Conservation (phyloP, 2,329 filamentous ascomycete species). For the Aspergillus fischeri region DNA sequence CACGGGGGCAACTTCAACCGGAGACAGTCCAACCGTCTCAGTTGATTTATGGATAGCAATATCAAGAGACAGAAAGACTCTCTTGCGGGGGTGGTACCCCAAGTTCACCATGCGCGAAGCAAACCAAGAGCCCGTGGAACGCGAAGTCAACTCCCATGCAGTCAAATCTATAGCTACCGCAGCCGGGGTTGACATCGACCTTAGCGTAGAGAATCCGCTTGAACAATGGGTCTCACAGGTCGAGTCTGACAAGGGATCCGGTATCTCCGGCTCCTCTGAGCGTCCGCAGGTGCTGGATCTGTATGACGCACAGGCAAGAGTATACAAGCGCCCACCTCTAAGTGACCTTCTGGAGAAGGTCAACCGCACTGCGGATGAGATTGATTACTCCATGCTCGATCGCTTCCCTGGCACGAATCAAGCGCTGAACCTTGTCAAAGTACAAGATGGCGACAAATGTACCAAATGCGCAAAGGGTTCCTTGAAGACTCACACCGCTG, state of each 20-base stretch:
- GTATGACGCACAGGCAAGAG: slow-evolving; percentile 39
- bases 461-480: slow-evolving; percentile 62
- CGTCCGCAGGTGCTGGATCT: slow-evolving; percentile 34
- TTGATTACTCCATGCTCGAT: slow-evolving; percentile 34
- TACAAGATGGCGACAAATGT: slow-evolving; percentile 66
- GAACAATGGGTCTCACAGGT: slow-evolving; percentile 50
- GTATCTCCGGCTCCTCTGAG: slow-evolving; percentile 19
- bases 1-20: slow-evolving; percentile 15
- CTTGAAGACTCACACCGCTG: slow-evolving; percentile 65
- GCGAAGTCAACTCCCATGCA: slow-evolving; percentile 55
- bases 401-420: slow-evolving; percentile 37
- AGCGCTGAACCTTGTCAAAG: slow-evolving; percentile 61
- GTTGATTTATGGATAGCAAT: slow-evolving; percentile 39
- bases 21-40: slow-evolving; percentile 29
- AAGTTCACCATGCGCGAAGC: slow-evolving; percentile 36
- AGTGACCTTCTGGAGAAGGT: slow-evolving; percentile 31
- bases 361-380: slow-evolving; percentile 24
- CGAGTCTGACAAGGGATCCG: slow-evolving; percentile 16
- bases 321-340: slow-evolving; percentile 37
- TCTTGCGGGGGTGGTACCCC: slow-evolving; percentile 68
- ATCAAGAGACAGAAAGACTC: slow-evolving; percentile 57
- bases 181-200: slow-evolving; percentile 64
- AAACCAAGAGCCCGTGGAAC: slow-evolving; percentile 28
- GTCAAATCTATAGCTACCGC: slow-evolving; percentile 54
- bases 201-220: slow-evolving; percentile 59